Evolutionary conservation across 139 green algal genomes (phyloP).

Genomic region (Asterochloris sp.): DNA sequence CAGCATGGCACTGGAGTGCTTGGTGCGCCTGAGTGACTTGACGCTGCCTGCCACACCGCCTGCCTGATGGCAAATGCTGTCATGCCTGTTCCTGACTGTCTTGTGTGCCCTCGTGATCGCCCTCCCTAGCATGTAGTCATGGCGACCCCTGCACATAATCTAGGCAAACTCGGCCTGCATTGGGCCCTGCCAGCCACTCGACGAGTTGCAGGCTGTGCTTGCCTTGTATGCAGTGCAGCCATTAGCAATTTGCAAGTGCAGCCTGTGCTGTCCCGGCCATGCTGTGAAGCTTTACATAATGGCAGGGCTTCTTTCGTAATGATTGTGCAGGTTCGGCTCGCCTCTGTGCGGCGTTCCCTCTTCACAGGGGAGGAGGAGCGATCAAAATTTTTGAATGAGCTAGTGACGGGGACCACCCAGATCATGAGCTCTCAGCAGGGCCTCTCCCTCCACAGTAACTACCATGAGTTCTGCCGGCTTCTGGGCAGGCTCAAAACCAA

Average conservation of each 20-base stretch:
- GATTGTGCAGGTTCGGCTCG: constrained; percentile 69
- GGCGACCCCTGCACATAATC: too few relatives aligned
- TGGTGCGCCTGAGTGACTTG: constrained; percentile 39
- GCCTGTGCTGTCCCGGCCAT: not conserved
- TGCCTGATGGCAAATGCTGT: too few relatives aligned
- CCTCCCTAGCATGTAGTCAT: too few relatives aligned
- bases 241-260: not conserved
- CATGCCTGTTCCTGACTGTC: too few relatives aligned
- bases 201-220: too few relatives aligned
- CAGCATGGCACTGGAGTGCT: constrained; percentile 71
- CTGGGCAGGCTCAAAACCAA: constrained; percentile 96
- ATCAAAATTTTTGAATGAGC: constrained; percentile 71
- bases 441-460: constrained; percentile 89
- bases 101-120: too few relatives aligned
- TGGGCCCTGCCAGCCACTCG: not conserved
- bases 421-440: constrained; percentile 67
- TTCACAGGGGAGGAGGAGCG: constrained; percentile 89
- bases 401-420: constrained; percentile 58
- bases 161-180: not conserved
- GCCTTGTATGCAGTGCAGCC: not conserved
- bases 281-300: not conserved
- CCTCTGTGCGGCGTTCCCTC: constrained; percentile 83
- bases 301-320: not conserved
- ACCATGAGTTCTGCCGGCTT: constrained; percentile 95
- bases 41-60: too few relatives aligned